Evolutionary conservation across 257 asterid genomes (phyloP).

Genomic region (Linaria vulgaris): DNA sequence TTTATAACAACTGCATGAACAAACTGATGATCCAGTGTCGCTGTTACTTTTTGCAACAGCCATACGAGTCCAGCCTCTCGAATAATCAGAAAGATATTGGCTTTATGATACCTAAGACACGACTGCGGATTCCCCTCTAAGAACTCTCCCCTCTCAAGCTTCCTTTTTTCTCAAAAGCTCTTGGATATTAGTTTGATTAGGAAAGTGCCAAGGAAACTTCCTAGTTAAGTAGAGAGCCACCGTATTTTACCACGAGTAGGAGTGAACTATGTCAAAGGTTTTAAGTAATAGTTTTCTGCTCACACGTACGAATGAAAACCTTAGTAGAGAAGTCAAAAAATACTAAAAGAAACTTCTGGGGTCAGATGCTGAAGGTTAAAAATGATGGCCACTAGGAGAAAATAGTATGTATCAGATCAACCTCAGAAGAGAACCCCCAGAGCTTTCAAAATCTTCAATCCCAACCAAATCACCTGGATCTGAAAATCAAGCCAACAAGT

Average conservation of each 20-base stretch:
- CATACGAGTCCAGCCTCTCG: conserved; percentile 46
- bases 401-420: conserved; percentile 18
- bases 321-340: conserved; percentile 32
- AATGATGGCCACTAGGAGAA: conserved; percentile 24
- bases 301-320: background rate
- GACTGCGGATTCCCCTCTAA: background rate
- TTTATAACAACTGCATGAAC: conserved; percentile 48
- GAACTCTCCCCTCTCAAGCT: too few relatives aligned
- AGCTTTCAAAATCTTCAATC: conserved; percentile 30
- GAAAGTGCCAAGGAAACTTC: too few relatives aligned
- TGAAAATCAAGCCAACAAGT: conserved; percentile 29
- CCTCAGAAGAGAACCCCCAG: conserved; percentile 27
- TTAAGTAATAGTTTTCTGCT: conserved; percentile 32
- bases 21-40: conserved; percentile 36
- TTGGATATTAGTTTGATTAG: too few relatives aligned
- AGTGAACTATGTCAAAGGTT: conserved; percentile 31
- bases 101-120: conserved; percentile 22
- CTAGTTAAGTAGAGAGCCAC: too few relatives aligned
- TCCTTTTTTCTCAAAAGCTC: too few relatives aligned
- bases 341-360: conserved; percentile 29
- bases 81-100: conserved; percentile 30
- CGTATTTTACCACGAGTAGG: conserved; percentile 15
- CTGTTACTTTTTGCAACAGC: conserved; percentile 72
- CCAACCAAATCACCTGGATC: conserved; percentile 45
- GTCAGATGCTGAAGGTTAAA: conserved; percentile 34